Evolutionary conservation across 768 basidiomycete genomes (phyloP).

Genomic region (Leccinum broughii): DNA sequence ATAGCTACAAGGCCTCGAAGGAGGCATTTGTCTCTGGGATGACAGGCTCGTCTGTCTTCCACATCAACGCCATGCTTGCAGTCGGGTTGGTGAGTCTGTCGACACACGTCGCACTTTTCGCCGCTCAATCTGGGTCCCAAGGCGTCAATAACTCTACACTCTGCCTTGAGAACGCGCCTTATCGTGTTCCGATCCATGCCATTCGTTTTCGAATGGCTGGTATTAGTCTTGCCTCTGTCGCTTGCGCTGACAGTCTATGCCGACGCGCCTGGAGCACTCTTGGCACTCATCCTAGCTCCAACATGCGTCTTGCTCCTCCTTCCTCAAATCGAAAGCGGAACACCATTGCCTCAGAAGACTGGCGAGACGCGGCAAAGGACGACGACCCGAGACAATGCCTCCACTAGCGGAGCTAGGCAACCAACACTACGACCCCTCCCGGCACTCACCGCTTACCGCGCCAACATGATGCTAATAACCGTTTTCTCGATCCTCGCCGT

Average conservation of each 20-base stretch:
- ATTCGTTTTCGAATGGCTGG: constrained; percentile 54
- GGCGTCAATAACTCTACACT: constrained; percentile 74
- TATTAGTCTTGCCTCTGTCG: constrained; percentile 76
- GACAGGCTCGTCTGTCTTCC: constrained; percentile 66
- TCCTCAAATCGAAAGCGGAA: constrained; percentile 43
- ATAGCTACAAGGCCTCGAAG: constrained; percentile 71
- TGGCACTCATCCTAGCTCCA: constrained; percentile 47
- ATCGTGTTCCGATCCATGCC: constrained; percentile 37
- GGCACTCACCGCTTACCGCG: constrained; percentile 82
- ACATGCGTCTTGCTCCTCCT: constrained; percentile 45
- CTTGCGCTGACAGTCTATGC: constrained; percentile 81
- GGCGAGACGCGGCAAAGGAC: background rate
- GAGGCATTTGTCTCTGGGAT: constrained; percentile 79
- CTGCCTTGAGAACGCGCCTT: constrained; percentile 52
- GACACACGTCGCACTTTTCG: background rate
- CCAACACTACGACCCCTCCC: constrained; percentile 50
- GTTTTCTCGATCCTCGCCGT: constrained; percentile 90
- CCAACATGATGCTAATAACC: constrained; percentile 96
- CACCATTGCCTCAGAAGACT: constrained; percentile 52
- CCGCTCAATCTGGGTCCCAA: constrained; percentile 36
- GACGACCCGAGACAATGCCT: background rate
- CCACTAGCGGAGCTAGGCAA: background rate
- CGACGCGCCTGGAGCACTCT: constrained; percentile 51
- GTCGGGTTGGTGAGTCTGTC: constrained; percentile 57
- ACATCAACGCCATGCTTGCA: constrained; percentile 68